A percentile compares a stretch with the other conserved stretches of the same genome.
phyloP scores from a whole-genome alignment of 345 rosid genomes.

The Brassica juncea region DNA sequence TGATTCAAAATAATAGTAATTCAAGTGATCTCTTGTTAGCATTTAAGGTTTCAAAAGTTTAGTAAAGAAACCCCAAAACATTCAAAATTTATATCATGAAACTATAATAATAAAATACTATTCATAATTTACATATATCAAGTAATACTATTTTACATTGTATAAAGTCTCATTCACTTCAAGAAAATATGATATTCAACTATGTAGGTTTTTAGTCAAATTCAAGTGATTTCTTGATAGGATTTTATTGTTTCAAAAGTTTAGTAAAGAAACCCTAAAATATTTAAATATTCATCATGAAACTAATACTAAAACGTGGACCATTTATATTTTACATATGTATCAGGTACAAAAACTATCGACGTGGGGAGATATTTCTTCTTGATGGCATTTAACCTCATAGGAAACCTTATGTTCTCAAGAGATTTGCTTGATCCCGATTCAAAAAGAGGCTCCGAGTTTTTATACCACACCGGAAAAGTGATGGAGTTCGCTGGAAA shows the following conservation, averaged over 20 bases:
- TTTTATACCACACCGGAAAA: constrained; percentile 66
- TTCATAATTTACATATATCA: not conserved
- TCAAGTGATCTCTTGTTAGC: not conserved
- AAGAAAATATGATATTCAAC: not conserved
- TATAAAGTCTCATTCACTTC: not conserved
- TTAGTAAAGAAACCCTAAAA: not conserved
- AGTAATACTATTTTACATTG: not conserved
- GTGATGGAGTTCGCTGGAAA: constrained; percentile 81
- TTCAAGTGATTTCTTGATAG: not conserved
- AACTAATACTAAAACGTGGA: not conserved
- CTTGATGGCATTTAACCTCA: constrained; percentile 69
- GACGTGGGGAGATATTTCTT: constrained; percentile 67
- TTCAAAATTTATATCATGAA: not conserved
- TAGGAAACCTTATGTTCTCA: constrained; percentile 72
- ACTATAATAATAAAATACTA: not conserved
- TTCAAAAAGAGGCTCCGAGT: constrained; percentile 59
- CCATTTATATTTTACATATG: not conserved
- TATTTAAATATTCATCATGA: not conserved
- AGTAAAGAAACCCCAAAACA: not conserved
- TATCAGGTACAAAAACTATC: constrained; percentile 39
- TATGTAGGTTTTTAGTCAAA: not conserved
- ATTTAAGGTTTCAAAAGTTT: not conserved
- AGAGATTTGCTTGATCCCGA: constrained; percentile 62
- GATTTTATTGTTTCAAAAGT: not conserved
- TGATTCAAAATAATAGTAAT: not conserved